Base-by-base conservation (phyloP, 345 rosid species). In the Angophora floribunda region DNA sequence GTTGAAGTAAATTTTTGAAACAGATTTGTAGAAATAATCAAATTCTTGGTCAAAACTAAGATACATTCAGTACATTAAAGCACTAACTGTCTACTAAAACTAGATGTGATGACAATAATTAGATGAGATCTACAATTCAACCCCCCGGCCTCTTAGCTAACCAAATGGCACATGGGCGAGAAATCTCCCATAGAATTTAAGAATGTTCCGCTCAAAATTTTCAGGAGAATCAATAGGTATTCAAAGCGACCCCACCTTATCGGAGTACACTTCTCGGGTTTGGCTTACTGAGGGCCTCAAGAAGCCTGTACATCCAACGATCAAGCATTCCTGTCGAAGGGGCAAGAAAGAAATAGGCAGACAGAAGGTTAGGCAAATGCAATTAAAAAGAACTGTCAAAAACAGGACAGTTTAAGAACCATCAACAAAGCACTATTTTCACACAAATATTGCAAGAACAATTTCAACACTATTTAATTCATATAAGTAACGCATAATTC, bases 241-340 rank as follows among this genome's bases (percentile, higher is more conserved):
- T 47, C 78, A 17, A 7, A 21, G 50, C 70, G 17, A 50, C 84
- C 65, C 80, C 52, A 70, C 55, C 87, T 88, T 89, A 92, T 88
- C 89, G 53, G 6, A 51, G 14, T 78, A 52, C 75, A 14, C 91
- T 89, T 91, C 93, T 90, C 44, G 87, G 26, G 4, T 87, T 91
- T 78, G 94, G 95, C 92, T 94, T 94, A n/a, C 91, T 94, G 65
- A 95, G 67, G 2, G 93, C 94, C 91, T 96, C 98, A 28, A 97
- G 85, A 78, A 98, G 91, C 84, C 96, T 95, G 90, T 89, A 96
- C 99, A 97, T 97, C 99, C 99, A 98, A 63, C 99, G 96, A 92
- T 98, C 99, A 87, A 98, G 91, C 99, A 98, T 94, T 91, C 99
- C 98, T 98, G 94, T 89, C 53, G 4, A 75, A 57, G 45, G 30